Conservation (phyloP, 352 stramenopile genomes). For the Phytophthora palmivora region DNA sequence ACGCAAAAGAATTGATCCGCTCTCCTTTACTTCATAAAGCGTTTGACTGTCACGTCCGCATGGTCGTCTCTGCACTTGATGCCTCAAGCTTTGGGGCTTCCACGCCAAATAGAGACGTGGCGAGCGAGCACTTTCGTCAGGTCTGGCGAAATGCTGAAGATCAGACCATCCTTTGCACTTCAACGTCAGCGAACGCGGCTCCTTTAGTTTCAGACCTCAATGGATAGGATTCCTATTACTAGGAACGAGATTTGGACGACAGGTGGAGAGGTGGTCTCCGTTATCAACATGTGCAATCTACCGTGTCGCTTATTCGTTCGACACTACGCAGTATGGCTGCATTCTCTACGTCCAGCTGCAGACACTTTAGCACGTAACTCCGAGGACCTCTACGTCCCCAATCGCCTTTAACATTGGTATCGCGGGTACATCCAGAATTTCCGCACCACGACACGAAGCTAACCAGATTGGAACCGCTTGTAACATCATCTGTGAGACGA, state of each 20-base stretch:
- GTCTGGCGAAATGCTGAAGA: constrained; percentile 15
- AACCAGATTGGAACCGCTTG: neutral
- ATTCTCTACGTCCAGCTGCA: constrained; percentile 27
- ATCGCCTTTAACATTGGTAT: constrained; percentile 23
- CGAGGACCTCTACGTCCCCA: neutral
- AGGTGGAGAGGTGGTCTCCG: constrained; percentile 1
- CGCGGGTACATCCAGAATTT: constrained; percentile 2
- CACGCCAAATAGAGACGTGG: constrained; percentile 35
- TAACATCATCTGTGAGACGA: neutral
- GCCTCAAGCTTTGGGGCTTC: constrained; percentile 20
- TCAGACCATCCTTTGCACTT: constrained; percentile 26
- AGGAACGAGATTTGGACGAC: neutral
- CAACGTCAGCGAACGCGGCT: constrained; percentile 23
- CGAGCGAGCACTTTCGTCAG: constrained; percentile 29
- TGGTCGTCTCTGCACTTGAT: constrained; percentile 20
- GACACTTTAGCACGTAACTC: constrained; percentile 25
- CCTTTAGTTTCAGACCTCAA: constrained; percentile 3
- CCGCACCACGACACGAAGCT: constrained; percentile 1
- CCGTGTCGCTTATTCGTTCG: neutral
- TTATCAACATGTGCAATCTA: neutral
- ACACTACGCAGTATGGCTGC: constrained; percentile 4
- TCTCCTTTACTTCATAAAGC: constrained; percentile 29
- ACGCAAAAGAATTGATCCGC: constrained; percentile 29
- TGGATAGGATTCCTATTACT: too few relatives aligned
- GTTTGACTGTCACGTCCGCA: constrained; percentile 22